Conservation (phyloP, 495 filamentous ascomycete genomes). For the Polyplosphaeria fusca region DNA sequence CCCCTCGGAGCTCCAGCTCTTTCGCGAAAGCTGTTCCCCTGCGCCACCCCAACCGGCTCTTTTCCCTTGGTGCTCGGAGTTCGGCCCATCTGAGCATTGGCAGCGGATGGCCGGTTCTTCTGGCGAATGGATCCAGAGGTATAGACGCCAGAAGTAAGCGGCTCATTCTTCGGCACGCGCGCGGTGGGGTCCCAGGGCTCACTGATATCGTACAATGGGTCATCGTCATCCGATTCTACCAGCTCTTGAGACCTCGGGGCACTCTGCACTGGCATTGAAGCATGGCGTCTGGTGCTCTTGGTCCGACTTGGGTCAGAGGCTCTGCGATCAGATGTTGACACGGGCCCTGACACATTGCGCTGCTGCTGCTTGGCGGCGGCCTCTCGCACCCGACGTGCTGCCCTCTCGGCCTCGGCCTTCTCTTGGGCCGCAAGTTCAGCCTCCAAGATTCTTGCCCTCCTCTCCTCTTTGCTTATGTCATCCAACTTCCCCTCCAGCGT, state of each 20-base stretch:
- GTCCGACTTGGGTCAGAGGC: slow-evolving; percentile 8
- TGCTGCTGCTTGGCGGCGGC: slow-evolving; percentile 25
- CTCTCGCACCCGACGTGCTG: slow-evolving; percentile 14
- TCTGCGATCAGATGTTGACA: slow-evolving; percentile 1
- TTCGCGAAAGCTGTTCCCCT: slow-evolving; percentile 30
- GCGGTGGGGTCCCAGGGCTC: slow-evolving; percentile 27
- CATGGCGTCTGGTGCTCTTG: slow-evolving; percentile 21
- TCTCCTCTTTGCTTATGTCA: slow-evolving; percentile 90
- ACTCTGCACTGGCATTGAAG: slow-evolving; percentile 26
- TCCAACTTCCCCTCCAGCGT: slow-evolving; percentile 82
- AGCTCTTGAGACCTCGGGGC: slow-evolving; percentile 4
- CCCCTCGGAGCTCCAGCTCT: neutral
- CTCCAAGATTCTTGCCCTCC: slow-evolving; percentile 73
- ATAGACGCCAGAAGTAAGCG: neutral
- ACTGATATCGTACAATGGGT: slow-evolving; percentile 21
- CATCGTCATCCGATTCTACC: slow-evolving; percentile 12
- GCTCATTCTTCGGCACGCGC: neutral
- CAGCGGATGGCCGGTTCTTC: slow-evolving; percentile 5
- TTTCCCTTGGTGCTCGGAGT: slow-evolving; percentile 18
- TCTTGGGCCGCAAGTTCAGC: slow-evolving; percentile 64
- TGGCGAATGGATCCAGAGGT: slow-evolving; percentile 25
- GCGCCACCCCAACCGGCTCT: slow-evolving; percentile 20
- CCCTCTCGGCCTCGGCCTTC: slow-evolving; percentile 41
- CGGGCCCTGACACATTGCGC: slow-evolving; percentile 30
- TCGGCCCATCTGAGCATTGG: slow-evolving; percentile 10